Percentiles rank a stretch among this genome's conserved stretches.
phyloP scores from a whole-genome alignment of 2,329 filamentous ascomycete genomes.

The Delphinella strobiligena region DNA sequence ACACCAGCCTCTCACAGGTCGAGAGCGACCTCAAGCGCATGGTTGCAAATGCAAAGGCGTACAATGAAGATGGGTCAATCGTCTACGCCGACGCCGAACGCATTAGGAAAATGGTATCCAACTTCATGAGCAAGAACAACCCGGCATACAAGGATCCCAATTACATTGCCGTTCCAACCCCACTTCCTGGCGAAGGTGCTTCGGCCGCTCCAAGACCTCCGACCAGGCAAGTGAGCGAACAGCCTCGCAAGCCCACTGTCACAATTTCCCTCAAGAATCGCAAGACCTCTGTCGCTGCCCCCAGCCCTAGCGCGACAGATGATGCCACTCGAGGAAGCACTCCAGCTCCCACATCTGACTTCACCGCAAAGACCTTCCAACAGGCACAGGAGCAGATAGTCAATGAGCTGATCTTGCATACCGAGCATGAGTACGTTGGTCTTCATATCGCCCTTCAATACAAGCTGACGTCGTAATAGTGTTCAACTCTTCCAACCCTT shows the following conservation, averaged over 20 bases:
- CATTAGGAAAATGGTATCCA: conserved; percentile 73
- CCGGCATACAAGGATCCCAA: conserved; percentile 61
- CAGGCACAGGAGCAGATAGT: conserved; percentile 79
- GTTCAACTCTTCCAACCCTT: conserved; percentile 64
- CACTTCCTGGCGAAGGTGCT: conserved; percentile 47
- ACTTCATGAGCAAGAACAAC: conserved; percentile 78
- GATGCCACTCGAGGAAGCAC: neutral
- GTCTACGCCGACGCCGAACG: conserved; percentile 77
- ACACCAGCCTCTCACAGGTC: conserved; percentile 58
- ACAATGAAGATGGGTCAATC: conserved; percentile 59
- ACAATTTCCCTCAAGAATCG: conserved; percentile 7
- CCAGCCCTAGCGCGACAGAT: neutral
- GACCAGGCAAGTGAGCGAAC: conserved; percentile 11
- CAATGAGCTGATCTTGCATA: conserved; percentile 56
- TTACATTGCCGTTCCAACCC: conserved; percentile 63
- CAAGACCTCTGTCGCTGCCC: conserved; percentile 6
- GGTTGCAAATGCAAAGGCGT: conserved; percentile 77
- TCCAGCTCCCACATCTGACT: conserved; percentile 28
- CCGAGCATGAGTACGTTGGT: conserved; percentile 50
- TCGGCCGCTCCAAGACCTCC: neutral
- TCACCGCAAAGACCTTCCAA: conserved; percentile 65
- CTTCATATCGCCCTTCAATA: neutral
- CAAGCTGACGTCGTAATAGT: conserved; percentile 29
- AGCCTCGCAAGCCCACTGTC: conserved; percentile 13
- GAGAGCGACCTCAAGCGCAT: conserved; percentile 83